Evolutionary conservation across 2,329 filamentous ascomycete genomes (phyloP), one percentile per base, ranked within the genome.

Genomic region (Microdochium paspali): DNA sequence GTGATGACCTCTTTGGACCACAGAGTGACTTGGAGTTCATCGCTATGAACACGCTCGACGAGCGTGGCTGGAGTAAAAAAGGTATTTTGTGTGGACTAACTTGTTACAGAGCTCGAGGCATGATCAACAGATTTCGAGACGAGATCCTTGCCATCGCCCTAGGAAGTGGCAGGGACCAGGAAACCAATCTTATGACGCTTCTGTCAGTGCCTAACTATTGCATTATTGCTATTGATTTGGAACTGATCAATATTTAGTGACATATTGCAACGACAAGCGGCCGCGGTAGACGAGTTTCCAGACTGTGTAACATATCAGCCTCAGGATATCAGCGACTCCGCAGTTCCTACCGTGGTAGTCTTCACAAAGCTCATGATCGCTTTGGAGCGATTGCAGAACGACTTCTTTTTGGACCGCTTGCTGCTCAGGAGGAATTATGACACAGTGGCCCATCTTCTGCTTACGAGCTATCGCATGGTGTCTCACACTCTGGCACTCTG

Each of bases 101-200:
- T 1, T 49, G 61, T 44, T 49, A 58, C 39, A 56, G 61, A 24
- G 56, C 56, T 6, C 55, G 61, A 3, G 48, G 52, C 15, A 51
- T 70, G 10, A 66, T 81, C 30, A 70, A 72, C 2, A 56, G 66
- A 1, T 66, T 82, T 9, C 66, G 74, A 2, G 79, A 83, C 50
- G 78, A 83, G 44, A 71, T 83, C 4, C 65, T 83, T 4, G 76
- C 81, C 51, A 66, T 82, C 21, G 76, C 77, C 0, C 60, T 81
- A 0, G 72, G 72, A 3, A 54, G 26, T 28, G 13, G 13, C 13
- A 13, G 35, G 10, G 35, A 61, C 3, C 58, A 58, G 48, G 58
- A 61, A 5, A 59, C 64, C 9, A 65, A 70, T 10, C 59, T 72
- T 3, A 49, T 65, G 9, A 54, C 60, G 10, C 65, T 67, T 3